Conservation (phyloP, 768 basidiomycete species). For the Mycena albidolilacea region DNA sequence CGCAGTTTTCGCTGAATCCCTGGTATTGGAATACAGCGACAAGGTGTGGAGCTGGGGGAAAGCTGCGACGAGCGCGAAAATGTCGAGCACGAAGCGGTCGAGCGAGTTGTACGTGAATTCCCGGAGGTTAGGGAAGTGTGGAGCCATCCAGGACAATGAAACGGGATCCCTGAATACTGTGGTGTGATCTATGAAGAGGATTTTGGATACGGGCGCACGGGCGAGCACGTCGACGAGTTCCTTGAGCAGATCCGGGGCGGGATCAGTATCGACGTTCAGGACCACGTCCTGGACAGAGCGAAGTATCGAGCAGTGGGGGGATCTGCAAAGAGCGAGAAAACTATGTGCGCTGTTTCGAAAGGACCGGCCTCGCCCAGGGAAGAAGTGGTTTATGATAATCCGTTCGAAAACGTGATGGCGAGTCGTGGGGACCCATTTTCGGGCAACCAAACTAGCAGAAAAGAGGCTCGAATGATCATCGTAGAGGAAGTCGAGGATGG, state of each 20-base stretch:
- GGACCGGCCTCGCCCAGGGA: not conserved
- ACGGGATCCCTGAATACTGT: not conserved
- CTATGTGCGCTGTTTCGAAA: slow-evolving; percentile 17
- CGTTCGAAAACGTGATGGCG: slow-evolving; percentile 43
- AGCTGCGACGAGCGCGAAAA: slow-evolving; percentile 9
- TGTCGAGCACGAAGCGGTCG: slow-evolving; percentile 13
- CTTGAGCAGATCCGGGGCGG: not conserved
- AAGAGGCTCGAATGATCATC: slow-evolving; percentile 37
- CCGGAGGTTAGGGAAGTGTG: slow-evolving; percentile 26
- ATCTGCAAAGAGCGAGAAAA: slow-evolving; percentile 25
- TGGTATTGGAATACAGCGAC: slow-evolving; percentile 12
- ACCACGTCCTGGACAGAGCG: slow-evolving; percentile 20
- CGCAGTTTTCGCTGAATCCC: not conserved
- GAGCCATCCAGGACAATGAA: slow-evolving; percentile 30
- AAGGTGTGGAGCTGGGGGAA: slow-evolving; percentile 21
- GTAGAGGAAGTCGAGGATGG: slow-evolving; percentile 42
- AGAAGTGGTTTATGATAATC: slow-evolving; percentile 36
- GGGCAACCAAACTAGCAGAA: slow-evolving; percentile 36
- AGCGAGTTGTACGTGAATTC: slow-evolving; percentile 33
- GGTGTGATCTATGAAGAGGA: slow-evolving; percentile 28
- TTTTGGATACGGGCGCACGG: slow-evolving; percentile 14
- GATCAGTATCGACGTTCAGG: slow-evolving; percentile 21
- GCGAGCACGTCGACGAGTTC: slow-evolving; percentile 12
- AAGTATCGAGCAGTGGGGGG: slow-evolving; percentile 27
- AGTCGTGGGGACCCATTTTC: slow-evolving; percentile 42